Base-by-base conservation (phyloP, 2,329 filamentous ascomycete genomes). In the Aspergillus chevalieri region DNA sequence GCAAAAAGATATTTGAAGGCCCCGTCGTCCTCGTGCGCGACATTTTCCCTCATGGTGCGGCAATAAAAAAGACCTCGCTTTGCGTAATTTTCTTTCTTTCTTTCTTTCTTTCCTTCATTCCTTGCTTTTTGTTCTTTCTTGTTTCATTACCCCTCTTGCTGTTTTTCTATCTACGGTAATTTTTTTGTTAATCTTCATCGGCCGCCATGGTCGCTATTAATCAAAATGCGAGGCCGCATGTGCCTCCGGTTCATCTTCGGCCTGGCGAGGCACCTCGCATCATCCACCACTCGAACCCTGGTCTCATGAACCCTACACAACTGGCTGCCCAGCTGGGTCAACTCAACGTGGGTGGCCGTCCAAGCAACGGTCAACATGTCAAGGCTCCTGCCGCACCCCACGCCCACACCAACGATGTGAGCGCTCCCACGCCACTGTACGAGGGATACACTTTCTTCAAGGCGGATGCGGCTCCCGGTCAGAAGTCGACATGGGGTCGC, bases 401-500 rank as follows among this genome's bases (percentile, higher is more conserved):
- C 51, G 50, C 9, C 38, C 17, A 41, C 15, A 22, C 48, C 6
- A 10, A 30, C 26, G 26, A 30, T 7, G 26, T 30, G 26, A 30
- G 10, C 26, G 26, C 26, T 30, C 26, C 26, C 26, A 30, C 26
- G 26, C 52, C 54, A 3, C 44, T 53, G 14, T 65, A 65, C 19
- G 66, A 67, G 47, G 67, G 68, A 2, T 71, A 63, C 52, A 66
- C 60, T n/a, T 64, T 70, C 44, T 62, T 59, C 55, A 65, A 65
- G 46, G 66, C 65, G 14, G 58, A 64, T 12, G 54, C 62, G 9
- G 48, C 50, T 17, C 51, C 61, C n/a, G 64, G 63, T 9, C 57
- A 63, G 39, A 60, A 61, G 42, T 50, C 62, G 45, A 63, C 53
- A 28, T 71, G 67, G 68, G 60, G 46, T 8, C 56, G 61, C 5